Percentiles rank a stretch among this genome's conserved stretches.
Conservation (phyloP, 768 basidiomycete species). For the Pisolithus albus region DNA sequence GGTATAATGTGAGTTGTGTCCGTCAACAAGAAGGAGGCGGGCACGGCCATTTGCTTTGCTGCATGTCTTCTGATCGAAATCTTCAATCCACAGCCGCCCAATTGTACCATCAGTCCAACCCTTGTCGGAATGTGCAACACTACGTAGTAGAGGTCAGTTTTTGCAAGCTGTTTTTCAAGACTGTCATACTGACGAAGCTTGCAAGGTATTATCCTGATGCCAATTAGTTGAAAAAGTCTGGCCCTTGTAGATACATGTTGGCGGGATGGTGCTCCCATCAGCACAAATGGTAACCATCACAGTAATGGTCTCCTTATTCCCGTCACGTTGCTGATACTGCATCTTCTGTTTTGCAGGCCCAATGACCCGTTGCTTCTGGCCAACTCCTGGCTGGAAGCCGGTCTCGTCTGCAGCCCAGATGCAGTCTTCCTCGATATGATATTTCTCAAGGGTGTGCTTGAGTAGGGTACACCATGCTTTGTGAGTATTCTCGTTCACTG, state of each 20-base stretch:
- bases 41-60: too few species aligned
- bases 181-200: slow-evolving; percentile 26
- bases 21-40: too few species aligned
- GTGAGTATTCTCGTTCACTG: slow-evolving; percentile 32
- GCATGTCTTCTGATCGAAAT: slow-evolving; percentile 14
- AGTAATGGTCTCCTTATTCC: slow-evolving; percentile 17
- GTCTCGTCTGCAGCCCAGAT: neutral
- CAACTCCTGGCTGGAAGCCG: slow-evolving; percentile 8
- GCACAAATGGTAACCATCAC: slow-evolving; percentile 34
- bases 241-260: too few species aligned
- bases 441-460: slow-evolving; percentile 12
- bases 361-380: slow-evolving; percentile 5
- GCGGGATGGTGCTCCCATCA: slow-evolving; percentile 26
- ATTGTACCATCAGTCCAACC: slow-evolving; percentile 16
- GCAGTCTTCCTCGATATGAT: slow-evolving; percentile 1
- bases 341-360: neutral
- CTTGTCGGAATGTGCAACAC: slow-evolving; percentile 7
- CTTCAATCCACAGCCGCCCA: neutral
- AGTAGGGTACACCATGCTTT: slow-evolving; percentile 29
- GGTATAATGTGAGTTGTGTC: too few species aligned
- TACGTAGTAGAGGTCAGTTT: slow-evolving; percentile 11
- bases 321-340: slow-evolving; percentile 14
- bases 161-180: slow-evolving; percentile 9
- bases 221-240: too few species aligned
- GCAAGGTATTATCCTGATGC: slow-evolving; percentile 22